These are phyloP conservation scores for Talaromyces sp. DNA, from an alignment of 2,329 filamentous ascomycete genomes.

Conservation along the genomic window DNA sequence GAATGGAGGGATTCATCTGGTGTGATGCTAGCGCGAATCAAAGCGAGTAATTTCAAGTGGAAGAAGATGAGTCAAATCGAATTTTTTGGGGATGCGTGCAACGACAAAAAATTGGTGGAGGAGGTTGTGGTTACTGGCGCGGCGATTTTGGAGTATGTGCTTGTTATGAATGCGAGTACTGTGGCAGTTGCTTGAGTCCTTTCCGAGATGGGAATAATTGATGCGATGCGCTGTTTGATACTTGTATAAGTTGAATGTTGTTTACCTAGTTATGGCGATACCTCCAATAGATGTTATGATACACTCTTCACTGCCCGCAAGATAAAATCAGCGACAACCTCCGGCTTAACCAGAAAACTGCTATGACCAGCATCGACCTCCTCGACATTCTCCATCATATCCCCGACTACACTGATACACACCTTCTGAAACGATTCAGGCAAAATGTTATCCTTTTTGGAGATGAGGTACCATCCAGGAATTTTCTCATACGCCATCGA, in stretches of 20 bases:
- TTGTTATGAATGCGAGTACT: background rate
- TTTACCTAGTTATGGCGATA: background rate
- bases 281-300: background rate
- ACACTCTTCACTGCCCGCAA: background rate
- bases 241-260: background rate
- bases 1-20: background rate
- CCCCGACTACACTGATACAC: background rate
- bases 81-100: background rate
- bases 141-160: constrained; percentile 10
- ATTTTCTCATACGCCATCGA: background rate
- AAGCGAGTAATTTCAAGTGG: background rate
- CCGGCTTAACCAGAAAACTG: background rate
- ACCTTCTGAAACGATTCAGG: background rate
- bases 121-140: constrained; percentile 7
- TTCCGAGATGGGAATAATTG: too few species aligned
- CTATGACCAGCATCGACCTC: background rate
- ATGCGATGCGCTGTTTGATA: background rate
- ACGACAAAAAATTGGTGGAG: background rate
- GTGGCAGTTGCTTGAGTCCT: background rate
- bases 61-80: constrained; percentile 8
- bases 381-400: background rate
- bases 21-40: constrained; percentile 1
- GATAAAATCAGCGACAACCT: background rate
- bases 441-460: background rate
- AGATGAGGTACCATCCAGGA: background rate